These are phyloP conservation scores for Tolypocladium capitatum DNA, from an alignment of 2,329 filamentous ascomycete genomes.

Conservation along the genomic window DNA sequence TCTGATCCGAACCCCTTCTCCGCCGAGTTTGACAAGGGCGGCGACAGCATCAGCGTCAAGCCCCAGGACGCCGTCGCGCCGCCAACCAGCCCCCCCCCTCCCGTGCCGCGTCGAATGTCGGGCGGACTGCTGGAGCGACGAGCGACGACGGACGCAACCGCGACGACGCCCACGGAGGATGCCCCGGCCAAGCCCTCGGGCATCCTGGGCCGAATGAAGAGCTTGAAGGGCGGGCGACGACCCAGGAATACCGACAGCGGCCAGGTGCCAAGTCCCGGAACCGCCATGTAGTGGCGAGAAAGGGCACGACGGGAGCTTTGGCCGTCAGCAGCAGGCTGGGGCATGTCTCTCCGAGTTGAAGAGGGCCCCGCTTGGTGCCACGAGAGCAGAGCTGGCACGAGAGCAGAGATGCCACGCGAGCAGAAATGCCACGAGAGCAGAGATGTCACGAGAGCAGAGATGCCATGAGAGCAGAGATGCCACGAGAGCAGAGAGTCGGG, in stretches of 20 bases:
- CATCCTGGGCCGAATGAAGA: constrained; percentile 69
- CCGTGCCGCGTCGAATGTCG: constrained; percentile 24
- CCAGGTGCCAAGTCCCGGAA: constrained; percentile 16
- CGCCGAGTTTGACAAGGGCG: constrained; percentile 54
- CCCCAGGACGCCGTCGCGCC: constrained; percentile 24
- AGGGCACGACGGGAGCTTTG: no score
- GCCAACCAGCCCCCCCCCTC: constrained; percentile 50
- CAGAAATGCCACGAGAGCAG: no score
- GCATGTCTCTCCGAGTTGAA: no score
- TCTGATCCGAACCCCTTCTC: constrained; percentile 63
- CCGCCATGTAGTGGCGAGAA: constrained; percentile 22
- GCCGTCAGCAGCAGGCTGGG: neutral
- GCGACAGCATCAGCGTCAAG: constrained; percentile 36
- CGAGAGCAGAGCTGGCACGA: no score
- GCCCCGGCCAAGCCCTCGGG: constrained; percentile 38
- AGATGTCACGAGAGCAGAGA: no score
- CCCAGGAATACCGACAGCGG: constrained; percentile 15
- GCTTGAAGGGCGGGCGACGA: constrained; percentile 56
- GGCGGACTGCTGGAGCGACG: constrained; percentile 46
- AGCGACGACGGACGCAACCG: constrained; percentile 43
- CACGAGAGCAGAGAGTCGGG: neutral
- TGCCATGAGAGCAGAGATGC: no score
- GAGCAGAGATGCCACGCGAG: no score
- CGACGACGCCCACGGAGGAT: constrained; percentile 17
- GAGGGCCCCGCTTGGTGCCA: neutral